Base-by-base conservation (phyloP, 805 yeast species). In the Kockiozyma suomiensis region DNA sequence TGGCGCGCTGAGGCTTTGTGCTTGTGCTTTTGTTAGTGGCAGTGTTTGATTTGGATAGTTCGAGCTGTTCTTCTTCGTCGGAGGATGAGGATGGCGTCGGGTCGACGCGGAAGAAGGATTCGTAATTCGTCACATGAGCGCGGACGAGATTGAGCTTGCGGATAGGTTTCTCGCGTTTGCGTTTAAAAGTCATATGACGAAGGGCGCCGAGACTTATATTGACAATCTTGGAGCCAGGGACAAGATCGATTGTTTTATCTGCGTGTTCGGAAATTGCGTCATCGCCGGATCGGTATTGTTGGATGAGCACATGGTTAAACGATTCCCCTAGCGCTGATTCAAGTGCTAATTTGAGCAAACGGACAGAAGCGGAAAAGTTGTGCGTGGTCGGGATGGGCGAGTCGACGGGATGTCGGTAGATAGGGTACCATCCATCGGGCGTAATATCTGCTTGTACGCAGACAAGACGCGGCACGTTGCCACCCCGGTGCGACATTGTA, bases 221-320 rank as follows among this genome's bases (percentile, higher is more conserved):
- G 19, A 58, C 62, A 21, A 65, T 61, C 32, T 54, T 56, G n/a
- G 65, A 56, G 13, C 62, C 66, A 2, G 62, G 65, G n/a, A 50
- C 64, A 17, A 65, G 50, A 48, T 65, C 68, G 23, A 65, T 46
- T 17, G 68, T 60, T 47, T 65, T 65, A 48, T 65, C 68, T 8
- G 66, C 48, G 41, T 65, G 68, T 49, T 65, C 67, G 10, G 67
- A 63, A 32, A 65, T 65, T 30, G 43, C 53, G 25, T 65, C 68
- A 12, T 49, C 43, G 38, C 64, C 61, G 23, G 43, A 25, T 7
- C 68, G 60, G 49, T 65, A 65, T 17, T 53, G 58, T 33, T 65
- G 68, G 37, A 65, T 55, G 35, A 65, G 46, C 17, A 58, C 65
- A 30, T 65, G 68, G 38, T 65, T 65, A 25, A 65, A 40, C 15